A percentile compares a stretch with the other conserved stretches of the same genome.
Conservation (phyloP, 2,329 filamentous ascomycete species). For the Penicillium sp. region DNA sequence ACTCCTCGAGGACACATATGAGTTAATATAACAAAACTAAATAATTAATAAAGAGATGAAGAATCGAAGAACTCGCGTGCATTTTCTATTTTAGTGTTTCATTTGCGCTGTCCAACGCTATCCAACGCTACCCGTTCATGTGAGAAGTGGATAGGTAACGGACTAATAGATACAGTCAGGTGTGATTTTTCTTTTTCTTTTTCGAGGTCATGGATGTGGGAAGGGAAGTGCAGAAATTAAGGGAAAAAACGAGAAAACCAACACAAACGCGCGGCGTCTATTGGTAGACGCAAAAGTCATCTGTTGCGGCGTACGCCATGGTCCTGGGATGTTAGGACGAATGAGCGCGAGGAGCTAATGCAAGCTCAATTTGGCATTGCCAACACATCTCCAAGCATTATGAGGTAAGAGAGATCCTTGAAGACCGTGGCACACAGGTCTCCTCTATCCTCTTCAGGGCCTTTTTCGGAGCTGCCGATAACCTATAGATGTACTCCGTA, state of each 20-base stretch:
- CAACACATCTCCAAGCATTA: slow-evolving; percentile 13
- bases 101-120: slow-evolving; percentile 3
- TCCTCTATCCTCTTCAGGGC: background rate
- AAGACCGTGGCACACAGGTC: background rate
- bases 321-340: slow-evolving; percentile 12
- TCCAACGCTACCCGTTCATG: background rate
- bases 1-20: slow-evolving; percentile 14
- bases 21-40: slow-evolving; percentile 12
- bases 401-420: slow-evolving; percentile 5
- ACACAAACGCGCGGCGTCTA: slow-evolving; percentile 22
- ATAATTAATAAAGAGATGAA: slow-evolving; percentile 8
- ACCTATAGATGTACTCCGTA: background rate
- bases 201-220: background rate
- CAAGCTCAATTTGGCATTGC: slow-evolving; percentile 19
- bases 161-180: background rate
- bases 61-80: slow-evolving; percentile 8
- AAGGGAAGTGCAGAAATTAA: background rate
- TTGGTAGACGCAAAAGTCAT: slow-evolving; percentile 20
- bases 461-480: background rate
- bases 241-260: slow-evolving; percentile 14
- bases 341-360: slow-evolving; percentile 17
- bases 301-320: slow-evolving; percentile 19
- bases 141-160: slow-evolving; percentile 1
- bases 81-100: slow-evolving; percentile 15
- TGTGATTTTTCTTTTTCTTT: background rate